Evolutionary conservation across 2,329 filamentous ascomycete species (phyloP).

Genomic region (Trichoderma sp.): DNA sequence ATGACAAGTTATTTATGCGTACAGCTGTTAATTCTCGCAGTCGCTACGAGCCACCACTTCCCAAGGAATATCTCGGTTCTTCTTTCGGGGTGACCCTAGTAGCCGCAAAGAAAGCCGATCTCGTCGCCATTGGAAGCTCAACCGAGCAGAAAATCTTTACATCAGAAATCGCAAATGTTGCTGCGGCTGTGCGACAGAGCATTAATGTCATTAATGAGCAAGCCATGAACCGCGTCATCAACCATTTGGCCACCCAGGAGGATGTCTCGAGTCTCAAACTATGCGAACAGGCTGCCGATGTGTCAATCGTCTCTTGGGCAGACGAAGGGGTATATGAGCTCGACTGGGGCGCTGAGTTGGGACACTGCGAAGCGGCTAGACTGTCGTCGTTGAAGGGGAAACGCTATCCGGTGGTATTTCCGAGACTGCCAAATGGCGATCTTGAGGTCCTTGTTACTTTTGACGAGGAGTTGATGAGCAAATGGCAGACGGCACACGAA

Average conservation of each 20-base stretch:
- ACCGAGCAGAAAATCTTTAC: background rate
- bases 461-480: background rate
- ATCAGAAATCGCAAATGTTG: constrained; percentile 4
- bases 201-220: background rate
- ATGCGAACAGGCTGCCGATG: background rate
- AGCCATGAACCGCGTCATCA: constrained; percentile 6
- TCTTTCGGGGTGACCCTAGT: constrained; percentile 15
- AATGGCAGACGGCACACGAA: background rate
- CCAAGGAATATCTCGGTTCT: constrained; percentile 11
- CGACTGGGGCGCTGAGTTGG: constrained; percentile 14
- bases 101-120: constrained; percentile 11
- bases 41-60: constrained; percentile 8
- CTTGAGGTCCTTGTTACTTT: constrained; percentile 20
- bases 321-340: constrained; percentile 21
- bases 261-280: constrained; percentile 11
- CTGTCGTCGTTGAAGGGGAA: constrained; percentile 14
- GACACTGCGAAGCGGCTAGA: constrained; percentile 3
- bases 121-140: background rate
- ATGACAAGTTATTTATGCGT: background rate
- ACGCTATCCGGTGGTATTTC: constrained; percentile 20
- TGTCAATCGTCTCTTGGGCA: constrained; percentile 18
- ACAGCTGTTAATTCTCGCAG: constrained; percentile 18
- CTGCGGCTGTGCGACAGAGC: constrained; percentile 11
- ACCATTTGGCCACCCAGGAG: background rate
- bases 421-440: constrained; percentile 18